Evolutionary conservation across 2,329 filamentous ascomycete species (phyloP).

Genomic region (Aspergillus sojae): DNA sequence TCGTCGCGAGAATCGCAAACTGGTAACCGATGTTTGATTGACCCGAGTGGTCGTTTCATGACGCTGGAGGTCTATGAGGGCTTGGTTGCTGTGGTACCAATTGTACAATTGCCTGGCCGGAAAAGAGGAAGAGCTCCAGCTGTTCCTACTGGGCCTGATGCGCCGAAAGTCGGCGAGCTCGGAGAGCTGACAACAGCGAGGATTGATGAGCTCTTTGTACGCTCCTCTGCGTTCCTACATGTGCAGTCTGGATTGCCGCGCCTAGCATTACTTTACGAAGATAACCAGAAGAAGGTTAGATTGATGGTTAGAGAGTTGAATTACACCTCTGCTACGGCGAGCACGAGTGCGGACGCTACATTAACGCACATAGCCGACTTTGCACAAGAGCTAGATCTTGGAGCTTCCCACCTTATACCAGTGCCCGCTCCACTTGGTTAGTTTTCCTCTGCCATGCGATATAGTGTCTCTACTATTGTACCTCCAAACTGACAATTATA

Average conservation of each 20-base stretch:
- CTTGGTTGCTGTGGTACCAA: constrained; percentile 65
- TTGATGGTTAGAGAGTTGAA: constrained; percentile 59
- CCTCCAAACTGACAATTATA: constrained; percentile 44
- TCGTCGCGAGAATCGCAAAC: constrained; percentile 74
- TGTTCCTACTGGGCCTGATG: constrained; percentile 27
- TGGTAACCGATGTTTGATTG: constrained; percentile 79
- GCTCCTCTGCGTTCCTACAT: constrained; percentile 67
- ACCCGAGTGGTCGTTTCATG: constrained; percentile 73
- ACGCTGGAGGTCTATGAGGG: constrained; percentile 70
- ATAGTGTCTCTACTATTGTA: constrained; percentile 36
- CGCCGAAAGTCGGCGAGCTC: constrained; percentile 55
- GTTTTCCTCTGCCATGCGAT: constrained; percentile 16
- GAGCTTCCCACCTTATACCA: constrained; percentile 64
- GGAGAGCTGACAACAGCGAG: constrained; percentile 64
- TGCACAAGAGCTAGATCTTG: constrained; percentile 59
- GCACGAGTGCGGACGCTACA: constrained; percentile 55
- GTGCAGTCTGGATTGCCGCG: constrained; percentile 58
- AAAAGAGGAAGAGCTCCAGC: constrained; percentile 38
- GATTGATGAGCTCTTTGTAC: constrained; percentile 68
- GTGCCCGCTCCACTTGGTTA: constrained; percentile 58
- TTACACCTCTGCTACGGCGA: constrained; percentile 50
- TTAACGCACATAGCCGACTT: constrained; percentile 56
- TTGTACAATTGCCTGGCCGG: constrained; percentile 58
- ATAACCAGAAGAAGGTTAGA: constrained; percentile 59
- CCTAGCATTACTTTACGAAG: constrained; percentile 67